Percentiles rank a stretch among this genome's conserved stretches.
phyloP scores from a whole-genome alignment of 2,329 filamentous ascomycete species.

The Intubia oerlemansii region DNA sequence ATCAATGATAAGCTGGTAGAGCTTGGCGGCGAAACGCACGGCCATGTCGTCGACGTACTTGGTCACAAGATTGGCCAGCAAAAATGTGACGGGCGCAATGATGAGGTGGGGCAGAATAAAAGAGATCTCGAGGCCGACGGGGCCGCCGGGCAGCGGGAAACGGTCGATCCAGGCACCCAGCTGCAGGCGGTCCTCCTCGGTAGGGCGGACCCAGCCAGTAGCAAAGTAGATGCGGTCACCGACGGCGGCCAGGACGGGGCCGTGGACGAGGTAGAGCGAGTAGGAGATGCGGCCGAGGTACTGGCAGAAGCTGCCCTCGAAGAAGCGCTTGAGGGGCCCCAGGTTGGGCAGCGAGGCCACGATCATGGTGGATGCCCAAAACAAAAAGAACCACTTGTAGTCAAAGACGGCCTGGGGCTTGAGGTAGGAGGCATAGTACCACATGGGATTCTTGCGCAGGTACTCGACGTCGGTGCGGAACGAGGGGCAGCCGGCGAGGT shows the following conservation, averaged over 20 bases:
- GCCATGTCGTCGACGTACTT: slow-evolving; percentile 35
- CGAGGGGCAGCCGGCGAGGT: slow-evolving; percentile 39
- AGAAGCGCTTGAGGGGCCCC: slow-evolving; percentile 32
- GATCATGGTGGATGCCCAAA: slow-evolving; percentile 34
- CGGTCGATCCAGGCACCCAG: slow-evolving; percentile 35
- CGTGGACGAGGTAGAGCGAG: slow-evolving; percentile 42
- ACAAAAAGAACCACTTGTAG: slow-evolving; percentile 47
- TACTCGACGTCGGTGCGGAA: slow-evolving; percentile 22
- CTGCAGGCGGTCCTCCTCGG: slow-evolving; percentile 15
- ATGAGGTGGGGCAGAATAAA: slow-evolving; percentile 39
- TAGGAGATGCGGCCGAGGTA: slow-evolving; percentile 42
- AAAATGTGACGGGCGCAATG: slow-evolving; percentile 36
- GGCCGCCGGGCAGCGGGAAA: slow-evolving; percentile 33
- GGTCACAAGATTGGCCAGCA: slow-evolving; percentile 33
- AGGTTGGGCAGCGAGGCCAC: slow-evolving; percentile 35
- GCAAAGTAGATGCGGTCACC: slow-evolving; percentile 43
- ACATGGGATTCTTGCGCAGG: slow-evolving; percentile 33
- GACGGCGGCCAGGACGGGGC: slow-evolving; percentile 34
- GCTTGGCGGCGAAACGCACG: slow-evolving; percentile 32
- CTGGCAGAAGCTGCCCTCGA: slow-evolving; percentile 35
- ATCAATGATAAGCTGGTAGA: slow-evolving; percentile 28
- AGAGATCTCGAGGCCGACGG: slow-evolving; percentile 36
- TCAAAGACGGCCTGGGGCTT: slow-evolving; percentile 46
- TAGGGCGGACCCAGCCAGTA: slow-evolving; percentile 28
- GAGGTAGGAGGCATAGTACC: slow-evolving; percentile 36